Conservation (phyloP, 306 rosid genomes). For the Macrotyloma uniflorum region DNA sequence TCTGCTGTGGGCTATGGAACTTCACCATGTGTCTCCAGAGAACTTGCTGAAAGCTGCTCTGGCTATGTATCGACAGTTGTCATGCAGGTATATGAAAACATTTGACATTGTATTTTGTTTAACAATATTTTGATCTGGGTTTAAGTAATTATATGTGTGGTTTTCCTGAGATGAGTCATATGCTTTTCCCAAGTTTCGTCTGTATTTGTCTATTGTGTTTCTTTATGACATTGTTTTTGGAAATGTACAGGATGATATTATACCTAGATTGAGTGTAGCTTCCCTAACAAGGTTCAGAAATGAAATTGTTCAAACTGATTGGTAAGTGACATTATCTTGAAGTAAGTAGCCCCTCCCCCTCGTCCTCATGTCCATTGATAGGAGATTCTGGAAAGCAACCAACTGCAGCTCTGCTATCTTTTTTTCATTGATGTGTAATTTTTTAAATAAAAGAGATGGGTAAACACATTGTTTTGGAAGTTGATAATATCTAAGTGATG, state of each 20-base stretch:
- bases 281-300: conserved; percentile 84
- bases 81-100: conserved; percentile 75
- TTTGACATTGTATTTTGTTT: conserved; percentile 1
- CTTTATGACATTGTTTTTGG: conserved; percentile 30
- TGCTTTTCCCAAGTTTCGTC: conserved; percentile 24
- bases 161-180: conserved; percentile 31
- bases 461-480: conserved; percentile 16
- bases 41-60: conserved; percentile 87
- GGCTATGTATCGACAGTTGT: conserved; percentile 80
- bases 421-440: not conserved
- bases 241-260: conserved; percentile 76
- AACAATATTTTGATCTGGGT: conserved; percentile 29
- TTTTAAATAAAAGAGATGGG: conserved; percentile 15
- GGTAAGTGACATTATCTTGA: conserved; percentile 59
- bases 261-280: conserved; percentile 81
- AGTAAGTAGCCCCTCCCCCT: conserved; percentile 5
- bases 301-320: conserved; percentile 95
- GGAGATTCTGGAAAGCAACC: conserved; percentile 12
- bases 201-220: conserved; percentile 34
- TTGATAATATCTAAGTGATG: not conserved
- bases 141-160: conserved; percentile 17
- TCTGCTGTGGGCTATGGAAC: conserved; percentile 84
- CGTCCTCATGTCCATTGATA: conserved; percentile 20
- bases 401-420: not conserved
- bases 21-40: conserved; percentile 89